phyloP scores from a whole-genome alignment of 768 basidiomycete species.

The Piloderma croceum region DNA sequence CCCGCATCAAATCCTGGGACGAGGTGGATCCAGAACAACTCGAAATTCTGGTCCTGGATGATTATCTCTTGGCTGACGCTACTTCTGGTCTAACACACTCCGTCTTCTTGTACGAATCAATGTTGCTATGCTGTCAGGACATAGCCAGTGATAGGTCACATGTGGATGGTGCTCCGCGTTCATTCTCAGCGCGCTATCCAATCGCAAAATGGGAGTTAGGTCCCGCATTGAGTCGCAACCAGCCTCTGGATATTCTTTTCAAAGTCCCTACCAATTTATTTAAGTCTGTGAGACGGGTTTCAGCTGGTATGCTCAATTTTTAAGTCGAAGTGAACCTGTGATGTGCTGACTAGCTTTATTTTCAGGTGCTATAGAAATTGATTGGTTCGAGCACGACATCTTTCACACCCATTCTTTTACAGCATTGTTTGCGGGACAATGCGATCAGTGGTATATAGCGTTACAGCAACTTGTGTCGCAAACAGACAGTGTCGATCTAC shows the following conservation, averaged over 20 bases:
- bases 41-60: conserved; percentile 31
- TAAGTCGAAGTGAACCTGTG: neutral
- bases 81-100: conserved; percentile 20
- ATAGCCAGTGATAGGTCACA: conserved; percentile 3
- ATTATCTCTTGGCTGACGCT: conserved; percentile 23
- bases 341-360: neutral
- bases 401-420: conserved; percentile 9
- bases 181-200: too few species aligned
- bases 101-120: conserved; percentile 32
- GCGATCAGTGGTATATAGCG: conserved; percentile 16
- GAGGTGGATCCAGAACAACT: conserved; percentile 23
- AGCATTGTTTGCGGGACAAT: conserved; percentile 12
- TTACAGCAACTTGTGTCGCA: conserved; percentile 6
- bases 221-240: conserved; percentile 25
- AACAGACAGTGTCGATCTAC: too few species aligned
- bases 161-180: too few species aligned
- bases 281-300: conserved; percentile 22
- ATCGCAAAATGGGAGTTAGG: conserved; percentile 36
- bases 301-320: conserved; percentile 20
- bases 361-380: conserved; percentile 28
- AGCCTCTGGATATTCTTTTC: conserved; percentile 25
- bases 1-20: conserved; percentile 24
- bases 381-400: conserved; percentile 21
- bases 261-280: conserved; percentile 27
- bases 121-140: conserved; percentile 31